Evolutionary conservation across 2,329 filamentous ascomycete genomes (phyloP).

Genomic region (Nemania abortiva): DNA sequence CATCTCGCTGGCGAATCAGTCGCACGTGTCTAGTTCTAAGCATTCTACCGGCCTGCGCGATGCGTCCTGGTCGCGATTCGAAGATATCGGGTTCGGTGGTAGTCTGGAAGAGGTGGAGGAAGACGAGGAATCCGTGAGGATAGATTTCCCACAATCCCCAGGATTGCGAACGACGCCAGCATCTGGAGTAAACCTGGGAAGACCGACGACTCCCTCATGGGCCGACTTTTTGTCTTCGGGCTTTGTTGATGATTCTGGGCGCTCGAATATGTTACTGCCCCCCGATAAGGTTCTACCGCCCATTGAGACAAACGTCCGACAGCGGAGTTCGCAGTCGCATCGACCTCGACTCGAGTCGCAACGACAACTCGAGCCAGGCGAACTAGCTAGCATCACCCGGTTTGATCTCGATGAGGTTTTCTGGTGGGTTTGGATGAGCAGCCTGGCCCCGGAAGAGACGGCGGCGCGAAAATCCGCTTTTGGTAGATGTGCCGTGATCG

Average conservation of each 20-base stretch:
- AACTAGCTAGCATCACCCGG: conserved; percentile 89
- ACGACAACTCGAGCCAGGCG: conserved; percentile 82
- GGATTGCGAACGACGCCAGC: conserved; percentile 75
- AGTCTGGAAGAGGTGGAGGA: conserved; percentile 78
- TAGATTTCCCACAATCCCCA: conserved; percentile 54
- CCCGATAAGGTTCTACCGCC: conserved; percentile 92
- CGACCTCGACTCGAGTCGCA: conserved; percentile 77
- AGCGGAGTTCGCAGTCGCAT: conserved; percentile 89
- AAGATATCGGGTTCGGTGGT: conserved; percentile 91
- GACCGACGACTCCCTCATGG: conserved; percentile 97
- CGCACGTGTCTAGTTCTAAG: conserved; percentile 76
- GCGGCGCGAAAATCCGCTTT: conserved; percentile 89
- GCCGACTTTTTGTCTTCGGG: conserved; percentile 96
- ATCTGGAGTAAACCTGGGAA: conserved; percentile 74
- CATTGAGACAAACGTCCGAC: conserved; percentile 77
- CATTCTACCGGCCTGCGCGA: conserved; percentile 81
- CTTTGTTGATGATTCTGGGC: conserved; percentile 81
- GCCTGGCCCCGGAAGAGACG: conserved; percentile 91
- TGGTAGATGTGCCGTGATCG: conserved; percentile 90
- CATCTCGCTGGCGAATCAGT: conserved; percentile 90
- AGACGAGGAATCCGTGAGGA: conserved; percentile 66
- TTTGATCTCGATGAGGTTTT: conserved; percentile 94
- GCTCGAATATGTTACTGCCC: conserved; percentile 80
- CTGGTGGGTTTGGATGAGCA: conserved; percentile 99
- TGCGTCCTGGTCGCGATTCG: conserved; percentile 95